Evolutionary conservation across 2,329 filamentous ascomycete genomes (phyloP).

Genomic region (Rutstroemia sp.): DNA sequence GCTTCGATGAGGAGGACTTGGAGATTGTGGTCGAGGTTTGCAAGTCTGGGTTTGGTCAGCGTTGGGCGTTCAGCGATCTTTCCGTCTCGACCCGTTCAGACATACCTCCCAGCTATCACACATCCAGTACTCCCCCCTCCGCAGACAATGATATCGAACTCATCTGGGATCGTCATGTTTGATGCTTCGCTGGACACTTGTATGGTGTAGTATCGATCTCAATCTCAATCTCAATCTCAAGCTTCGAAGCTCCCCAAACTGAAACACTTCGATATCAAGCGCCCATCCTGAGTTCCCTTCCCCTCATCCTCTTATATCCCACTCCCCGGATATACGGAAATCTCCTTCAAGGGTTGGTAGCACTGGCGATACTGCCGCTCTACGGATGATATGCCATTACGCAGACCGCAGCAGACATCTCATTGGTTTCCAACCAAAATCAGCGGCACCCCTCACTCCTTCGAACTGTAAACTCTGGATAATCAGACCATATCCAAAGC

Average conservation of each 20-base stretch:
- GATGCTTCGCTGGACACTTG: too few species aligned
- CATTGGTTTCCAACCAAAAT: background rate
- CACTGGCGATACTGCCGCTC: background rate
- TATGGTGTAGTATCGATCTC: too few species aligned
- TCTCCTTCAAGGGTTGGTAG: background rate
- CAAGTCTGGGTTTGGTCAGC: slow-evolving; percentile 33
- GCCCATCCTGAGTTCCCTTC: background rate
- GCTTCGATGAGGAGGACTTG: slow-evolving; percentile 45
- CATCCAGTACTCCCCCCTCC: slow-evolving; percentile 42
- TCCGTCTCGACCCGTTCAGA: background rate
- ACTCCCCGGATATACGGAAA: background rate
- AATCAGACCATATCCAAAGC: background rate
- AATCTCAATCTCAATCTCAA: background rate
- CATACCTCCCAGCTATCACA: slow-evolving; percentile 39
- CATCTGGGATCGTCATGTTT: slow-evolving; percentile 28
- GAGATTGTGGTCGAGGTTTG: slow-evolving; percentile 39
- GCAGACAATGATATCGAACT: slow-evolving; percentile 45
- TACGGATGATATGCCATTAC: background rate
- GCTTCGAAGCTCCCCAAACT: background rate
- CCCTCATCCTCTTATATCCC: background rate
- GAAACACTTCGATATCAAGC: background rate
- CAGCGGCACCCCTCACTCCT: background rate
- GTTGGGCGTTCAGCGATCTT: background rate
- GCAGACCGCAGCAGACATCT: background rate
- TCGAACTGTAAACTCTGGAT: background rate